Conservation (phyloP, 345 rosid genomes). For the Hevea brasiliensis region DNA sequence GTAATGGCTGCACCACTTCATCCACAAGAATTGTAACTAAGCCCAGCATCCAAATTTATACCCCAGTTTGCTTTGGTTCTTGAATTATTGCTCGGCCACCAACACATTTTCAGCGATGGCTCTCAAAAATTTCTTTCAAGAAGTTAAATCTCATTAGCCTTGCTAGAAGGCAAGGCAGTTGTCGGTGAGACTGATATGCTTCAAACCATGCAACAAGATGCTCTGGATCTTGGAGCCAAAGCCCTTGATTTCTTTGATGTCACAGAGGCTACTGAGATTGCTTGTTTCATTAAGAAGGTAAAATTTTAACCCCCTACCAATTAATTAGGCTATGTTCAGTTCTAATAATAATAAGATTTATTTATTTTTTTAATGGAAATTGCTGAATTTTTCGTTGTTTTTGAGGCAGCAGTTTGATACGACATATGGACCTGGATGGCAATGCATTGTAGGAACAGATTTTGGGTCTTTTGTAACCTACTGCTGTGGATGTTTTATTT, state of each 20-base stretch:
- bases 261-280: constrained; percentile 66
- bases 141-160: constrained; percentile 11
- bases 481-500: constrained; percentile 54
- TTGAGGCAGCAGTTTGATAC: constrained; percentile 59
- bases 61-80: neutral
- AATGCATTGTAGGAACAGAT: constrained; percentile 68
- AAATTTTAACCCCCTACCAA: too few relatives aligned
- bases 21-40: neutral
- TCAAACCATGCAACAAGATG: constrained; percentile 71
- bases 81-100: neutral
- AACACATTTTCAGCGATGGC: neutral
- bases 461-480: constrained; percentile 72
- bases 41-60: too few relatives aligned
- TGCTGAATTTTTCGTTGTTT: neutral
- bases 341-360: too few relatives aligned
- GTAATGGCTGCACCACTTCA: neutral
- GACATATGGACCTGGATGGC: constrained; percentile 57
- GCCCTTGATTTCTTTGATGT: constrained; percentile 79
- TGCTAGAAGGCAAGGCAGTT: constrained; percentile 89
- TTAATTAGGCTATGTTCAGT: too few relatives aligned
- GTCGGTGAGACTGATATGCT: constrained; percentile 81
- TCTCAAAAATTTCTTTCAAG: neutral
- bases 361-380: neutral
- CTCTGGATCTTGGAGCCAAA: constrained; percentile 65
- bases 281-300: constrained; percentile 78